A percentile compares a stretch with the other conserved stretches of the same genome.
Conservation (phyloP, 2,329 filamentous ascomycete genomes). For the Fusarium sp. region DNA sequence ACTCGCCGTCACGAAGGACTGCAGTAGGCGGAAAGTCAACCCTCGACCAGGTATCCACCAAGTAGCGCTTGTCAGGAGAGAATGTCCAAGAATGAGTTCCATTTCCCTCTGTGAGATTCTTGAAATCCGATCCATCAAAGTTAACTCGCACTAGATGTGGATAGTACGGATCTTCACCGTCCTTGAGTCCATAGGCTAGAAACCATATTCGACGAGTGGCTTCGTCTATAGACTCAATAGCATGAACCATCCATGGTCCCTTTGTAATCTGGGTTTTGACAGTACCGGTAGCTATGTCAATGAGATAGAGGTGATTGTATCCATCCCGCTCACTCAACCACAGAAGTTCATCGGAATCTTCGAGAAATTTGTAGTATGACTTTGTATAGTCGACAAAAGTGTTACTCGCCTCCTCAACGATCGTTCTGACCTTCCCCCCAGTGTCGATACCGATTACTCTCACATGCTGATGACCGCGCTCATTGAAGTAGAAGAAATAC, state of each 20-base stretch:
- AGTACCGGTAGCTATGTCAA: slow-evolving; percentile 24
- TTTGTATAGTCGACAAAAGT: slow-evolving; percentile 46
- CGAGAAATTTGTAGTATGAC: slow-evolving; percentile 15
- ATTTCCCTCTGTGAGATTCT: slow-evolving; percentile 43
- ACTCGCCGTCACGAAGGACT: slow-evolving; percentile 34
- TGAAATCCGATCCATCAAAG: slow-evolving; percentile 46
- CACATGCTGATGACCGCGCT: slow-evolving; percentile 44
- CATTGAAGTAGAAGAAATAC: slow-evolving; percentile 47
- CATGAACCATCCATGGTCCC: slow-evolving; percentile 44
- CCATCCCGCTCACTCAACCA: slow-evolving; percentile 49
- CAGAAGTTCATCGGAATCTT: slow-evolving; percentile 39
- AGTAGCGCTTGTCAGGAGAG: slow-evolving; percentile 37
- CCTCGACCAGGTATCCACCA: slow-evolving; percentile 46
- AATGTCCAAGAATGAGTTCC: slow-evolving; percentile 45
- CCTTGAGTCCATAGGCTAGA: slow-evolving; percentile 33
- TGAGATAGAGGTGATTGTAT: slow-evolving; percentile 47
- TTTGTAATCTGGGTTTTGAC: slow-evolving; percentile 44
- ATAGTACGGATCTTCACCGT: slow-evolving; percentile 45
- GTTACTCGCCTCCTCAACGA: slow-evolving; percentile 43
- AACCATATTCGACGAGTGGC: slow-evolving; percentile 38
- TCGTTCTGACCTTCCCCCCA: slow-evolving; percentile 27
- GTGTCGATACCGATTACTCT: slow-evolving; percentile 34
- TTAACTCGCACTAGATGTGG: slow-evolving; percentile 41
- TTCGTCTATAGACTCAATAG: slow-evolving; percentile 40
- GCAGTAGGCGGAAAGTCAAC: slow-evolving; percentile 40